A percentile compares a stretch with the other conserved stretches of the same genome.
phyloP scores from a whole-genome alignment of 2,329 filamentous ascomycete species.

The Colletotrichum limetticola region DNA sequence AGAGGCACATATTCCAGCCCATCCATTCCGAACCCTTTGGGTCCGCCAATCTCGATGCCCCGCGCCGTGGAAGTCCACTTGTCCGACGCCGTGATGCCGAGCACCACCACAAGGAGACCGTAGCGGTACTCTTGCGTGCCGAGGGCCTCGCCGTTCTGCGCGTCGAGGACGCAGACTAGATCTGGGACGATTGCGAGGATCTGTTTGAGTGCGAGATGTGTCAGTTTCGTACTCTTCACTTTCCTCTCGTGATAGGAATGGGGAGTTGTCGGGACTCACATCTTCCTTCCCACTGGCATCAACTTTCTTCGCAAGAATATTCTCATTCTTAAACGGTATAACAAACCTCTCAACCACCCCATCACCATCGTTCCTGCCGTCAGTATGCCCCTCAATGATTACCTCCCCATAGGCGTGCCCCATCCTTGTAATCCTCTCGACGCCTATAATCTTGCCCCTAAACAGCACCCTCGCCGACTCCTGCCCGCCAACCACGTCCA shows the following conservation, averaged over 20 bases:
- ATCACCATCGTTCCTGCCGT: background rate
- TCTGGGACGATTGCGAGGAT: slow-evolving; percentile 67
- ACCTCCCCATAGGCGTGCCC: slow-evolving; percentile 71
- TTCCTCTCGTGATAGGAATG: no score
- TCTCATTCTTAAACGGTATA: slow-evolving; percentile 81
- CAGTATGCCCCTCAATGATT: slow-evolving; percentile 57
- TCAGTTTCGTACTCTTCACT: background rate
- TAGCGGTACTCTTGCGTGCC: slow-evolving; percentile 68
- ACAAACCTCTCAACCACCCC: slow-evolving; percentile 57
- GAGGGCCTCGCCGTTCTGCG: slow-evolving; percentile 65
- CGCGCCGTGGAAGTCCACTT: slow-evolving; percentile 52
- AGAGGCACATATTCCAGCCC: slow-evolving; percentile 45
- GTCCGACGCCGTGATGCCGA: slow-evolving; percentile 58
- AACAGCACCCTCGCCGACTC: slow-evolving; percentile 66
- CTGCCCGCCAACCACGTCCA: slow-evolving; percentile 66
- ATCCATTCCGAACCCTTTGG: slow-evolving; percentile 58
- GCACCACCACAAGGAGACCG: slow-evolving; percentile 60
- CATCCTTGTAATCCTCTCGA: slow-evolving; percentile 65
- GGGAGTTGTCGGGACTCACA: slow-evolving; percentile 7
- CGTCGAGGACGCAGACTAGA: slow-evolving; percentile 65
- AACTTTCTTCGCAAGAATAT: slow-evolving; percentile 67
- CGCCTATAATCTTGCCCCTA: slow-evolving; percentile 71
- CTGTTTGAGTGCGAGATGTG: slow-evolving; percentile 46
- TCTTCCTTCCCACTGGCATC: slow-evolving; percentile 43
- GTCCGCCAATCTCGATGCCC: slow-evolving; percentile 58